phyloP scores from a whole-genome alignment of 1,139 yeast genomes.

The Saccharomyces hybrid region DNA sequence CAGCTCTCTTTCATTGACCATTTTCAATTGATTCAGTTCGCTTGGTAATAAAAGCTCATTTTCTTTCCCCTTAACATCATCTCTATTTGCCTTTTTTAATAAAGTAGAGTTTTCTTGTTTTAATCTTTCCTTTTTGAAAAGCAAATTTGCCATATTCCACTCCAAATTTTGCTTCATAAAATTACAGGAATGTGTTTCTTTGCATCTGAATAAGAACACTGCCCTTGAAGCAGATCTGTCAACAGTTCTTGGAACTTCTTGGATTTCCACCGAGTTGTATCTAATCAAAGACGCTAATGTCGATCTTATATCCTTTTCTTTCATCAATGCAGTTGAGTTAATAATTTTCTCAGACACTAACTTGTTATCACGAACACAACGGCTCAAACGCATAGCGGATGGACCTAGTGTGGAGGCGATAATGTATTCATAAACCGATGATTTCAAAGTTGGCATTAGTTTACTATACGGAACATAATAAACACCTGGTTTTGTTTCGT shows the following conservation, averaged over 20 bases:
- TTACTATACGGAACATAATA: constrained; percentile 40
- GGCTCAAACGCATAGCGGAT: constrained; percentile 54
- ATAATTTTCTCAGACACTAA: constrained; percentile 82
- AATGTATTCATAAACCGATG: constrained; percentile 52
- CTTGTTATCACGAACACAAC: constrained; percentile 59
- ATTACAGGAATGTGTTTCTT: constrained; percentile 43
- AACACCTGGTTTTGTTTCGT: constrained; percentile 38
- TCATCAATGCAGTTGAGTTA: constrained; percentile 65
- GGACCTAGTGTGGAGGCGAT: constrained; percentile 51
- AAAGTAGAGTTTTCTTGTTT: constrained; percentile 59
- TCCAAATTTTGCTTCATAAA: constrained; percentile 49
- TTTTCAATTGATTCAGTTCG: constrained; percentile 64
- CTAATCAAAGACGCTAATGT: constrained; percentile 49
- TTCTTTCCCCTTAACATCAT: constrained; percentile 82
- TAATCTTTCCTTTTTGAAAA: constrained; percentile 49
- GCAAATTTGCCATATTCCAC: constrained; percentile 60
- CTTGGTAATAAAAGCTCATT: constrained; percentile 63
- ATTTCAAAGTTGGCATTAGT: constrained; percentile 42
- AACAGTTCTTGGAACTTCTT: constrained; percentile 87
- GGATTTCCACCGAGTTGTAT: constrained; percentile 60
- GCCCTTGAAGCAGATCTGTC: constrained; percentile 91
- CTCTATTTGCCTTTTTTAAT: constrained; percentile 74
- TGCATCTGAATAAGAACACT: constrained; percentile 72
- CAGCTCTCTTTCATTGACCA: constrained; percentile 51
- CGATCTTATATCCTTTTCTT: constrained; percentile 67